These are phyloP conservation scores for Gyromitra esculenta DNA, from an alignment of 2,329 filamentous ascomycete species.

Conservation along the genomic window DNA sequence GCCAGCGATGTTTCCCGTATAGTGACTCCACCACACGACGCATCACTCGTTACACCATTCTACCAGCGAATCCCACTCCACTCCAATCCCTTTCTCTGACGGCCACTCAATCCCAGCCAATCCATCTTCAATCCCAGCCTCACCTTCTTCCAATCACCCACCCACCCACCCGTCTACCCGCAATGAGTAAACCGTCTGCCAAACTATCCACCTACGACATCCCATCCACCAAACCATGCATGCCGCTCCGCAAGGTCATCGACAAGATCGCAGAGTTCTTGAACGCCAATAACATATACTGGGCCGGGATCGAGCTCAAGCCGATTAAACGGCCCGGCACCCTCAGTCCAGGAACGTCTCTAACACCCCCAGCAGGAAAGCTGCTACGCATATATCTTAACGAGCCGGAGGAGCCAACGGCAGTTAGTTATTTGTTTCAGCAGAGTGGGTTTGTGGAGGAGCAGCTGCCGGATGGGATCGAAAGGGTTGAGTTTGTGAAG, in stretches of 20 bases:
- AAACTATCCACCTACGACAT: constrained; percentile 26
- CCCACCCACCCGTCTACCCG: neutral
- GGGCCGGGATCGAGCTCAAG: constrained; percentile 37
- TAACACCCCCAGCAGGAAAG: constrained; percentile 9
- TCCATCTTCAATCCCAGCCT: neutral
- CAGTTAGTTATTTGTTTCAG: constrained; percentile 42
- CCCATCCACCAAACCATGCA: constrained; percentile 30
- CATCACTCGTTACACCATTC: neutral
- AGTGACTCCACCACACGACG: neutral
- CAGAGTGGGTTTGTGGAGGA: constrained; percentile 28
- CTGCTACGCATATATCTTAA: constrained; percentile 30
- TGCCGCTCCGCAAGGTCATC: constrained; percentile 30
- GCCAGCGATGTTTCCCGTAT: neutral
- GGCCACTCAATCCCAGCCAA: neutral
- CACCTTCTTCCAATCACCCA: neutral
- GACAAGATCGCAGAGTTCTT: constrained; percentile 41
- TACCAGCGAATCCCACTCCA: neutral
- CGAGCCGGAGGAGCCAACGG: constrained; percentile 31
- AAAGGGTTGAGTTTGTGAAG: constrained; percentile 40
- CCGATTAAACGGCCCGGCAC: constrained; percentile 13
- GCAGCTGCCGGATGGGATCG: constrained; percentile 39
- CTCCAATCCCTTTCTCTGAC: no score
- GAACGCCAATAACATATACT: constrained; percentile 27
- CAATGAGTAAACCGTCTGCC: constrained; percentile 11
- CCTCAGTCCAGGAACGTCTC: constrained; percentile 31